phyloP scores from a whole-genome alignment of 495 filamentous ascomycete species.

The Penicillium fimorum region DNA sequence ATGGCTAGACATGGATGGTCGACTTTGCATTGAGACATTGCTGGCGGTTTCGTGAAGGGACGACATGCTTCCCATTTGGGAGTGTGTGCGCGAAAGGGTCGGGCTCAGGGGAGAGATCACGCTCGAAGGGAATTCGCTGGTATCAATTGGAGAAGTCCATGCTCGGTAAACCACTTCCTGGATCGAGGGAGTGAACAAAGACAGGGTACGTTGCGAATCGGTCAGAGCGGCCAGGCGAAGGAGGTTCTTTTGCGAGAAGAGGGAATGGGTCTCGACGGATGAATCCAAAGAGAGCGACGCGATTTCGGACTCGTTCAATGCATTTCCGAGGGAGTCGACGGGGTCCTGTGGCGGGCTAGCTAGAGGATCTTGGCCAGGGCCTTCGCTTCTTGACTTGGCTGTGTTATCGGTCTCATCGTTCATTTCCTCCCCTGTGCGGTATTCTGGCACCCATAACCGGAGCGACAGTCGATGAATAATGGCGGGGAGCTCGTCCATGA shows the following conservation, averaged over 20 bases:
- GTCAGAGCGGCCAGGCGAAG: conserved; percentile 71
- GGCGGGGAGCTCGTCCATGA: conserved; percentile 96
- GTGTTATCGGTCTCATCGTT: conserved; percentile 30
- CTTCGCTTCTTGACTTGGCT: conserved; percentile 28
- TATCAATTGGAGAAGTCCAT: conserved; percentile 80
- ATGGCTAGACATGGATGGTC: conserved; percentile 34
- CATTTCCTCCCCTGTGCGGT: conserved; percentile 61
- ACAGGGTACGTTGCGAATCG: conserved; percentile 81
- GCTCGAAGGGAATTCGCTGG: conserved; percentile 56
- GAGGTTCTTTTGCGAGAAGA: conserved; percentile 91
- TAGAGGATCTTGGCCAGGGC: conserved; percentile 69
- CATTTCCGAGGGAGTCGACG: conserved; percentile 72
- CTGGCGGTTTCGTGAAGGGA: conserved; percentile 53
- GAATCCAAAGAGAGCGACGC: conserved; percentile 73
- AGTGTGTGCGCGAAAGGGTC: conserved; percentile 57
- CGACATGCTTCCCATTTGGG: conserved; percentile 56
- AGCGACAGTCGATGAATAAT: conserved; percentile 93
- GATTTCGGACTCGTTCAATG: conserved; percentile 69
- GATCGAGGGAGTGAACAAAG: conserved; percentile 80
- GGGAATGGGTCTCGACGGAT: conserved; percentile 69
- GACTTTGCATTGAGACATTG: conserved; percentile 39
- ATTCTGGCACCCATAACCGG: conserved; percentile 85
- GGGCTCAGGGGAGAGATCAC: conserved; percentile 55
- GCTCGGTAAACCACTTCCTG: conserved; percentile 84
- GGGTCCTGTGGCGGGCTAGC: conserved; percentile 76